A percentile compares a stretch with the other conserved stretches of the same genome.
Evolutionary conservation across 352 stramenopile genomes (phyloP).

Genomic region (Peronospora farinosa): DNA sequence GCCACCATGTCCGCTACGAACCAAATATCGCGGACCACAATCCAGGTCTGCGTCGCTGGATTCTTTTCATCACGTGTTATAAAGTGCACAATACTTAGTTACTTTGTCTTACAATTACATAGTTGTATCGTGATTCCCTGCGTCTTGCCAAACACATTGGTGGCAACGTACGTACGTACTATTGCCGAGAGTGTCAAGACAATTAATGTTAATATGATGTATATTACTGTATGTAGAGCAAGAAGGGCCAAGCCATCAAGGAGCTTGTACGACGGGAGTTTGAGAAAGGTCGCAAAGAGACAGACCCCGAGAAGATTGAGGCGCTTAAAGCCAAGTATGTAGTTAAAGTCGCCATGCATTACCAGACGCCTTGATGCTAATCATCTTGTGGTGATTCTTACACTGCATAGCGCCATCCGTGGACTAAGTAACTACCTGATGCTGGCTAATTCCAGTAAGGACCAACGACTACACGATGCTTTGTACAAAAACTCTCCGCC

Average conservation of each 20-base stretch:
- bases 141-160: slow-evolving; percentile 84
- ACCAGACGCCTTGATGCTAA: not conserved
- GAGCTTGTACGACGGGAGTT: slow-evolving; percentile 72
- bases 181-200: not conserved
- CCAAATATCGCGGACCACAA: slow-evolving; percentile 67
- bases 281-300: slow-evolving; percentile 68
- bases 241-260: slow-evolving; percentile 75
- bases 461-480: slow-evolving; percentile 75
- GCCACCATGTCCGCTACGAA: slow-evolving; percentile 39
- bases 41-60: slow-evolving; percentile 39
- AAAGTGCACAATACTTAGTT: not conserved
- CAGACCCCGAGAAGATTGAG: slow-evolving; percentile 78
- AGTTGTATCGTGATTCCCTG: slow-evolving; percentile 83
- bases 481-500: slow-evolving; percentile 58
- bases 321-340: slow-evolving; percentile 76
- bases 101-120: slow-evolving; percentile 1
- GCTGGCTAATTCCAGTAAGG: slow-evolving; percentile 85
- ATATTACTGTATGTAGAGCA: slow-evolving; percentile 44
- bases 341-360: too few species aligned
- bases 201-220: not conserved
- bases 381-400: not conserved
- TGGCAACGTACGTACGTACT: slow-evolving; percentile 60
- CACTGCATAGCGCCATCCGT: slow-evolving; percentile 50
- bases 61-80: not conserved
- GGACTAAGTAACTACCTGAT: slow-evolving; percentile 85